phyloP scores from a whole-genome alignment of 2,329 filamentous ascomycete genomes.

The Colletotrichum sp. region DNA sequence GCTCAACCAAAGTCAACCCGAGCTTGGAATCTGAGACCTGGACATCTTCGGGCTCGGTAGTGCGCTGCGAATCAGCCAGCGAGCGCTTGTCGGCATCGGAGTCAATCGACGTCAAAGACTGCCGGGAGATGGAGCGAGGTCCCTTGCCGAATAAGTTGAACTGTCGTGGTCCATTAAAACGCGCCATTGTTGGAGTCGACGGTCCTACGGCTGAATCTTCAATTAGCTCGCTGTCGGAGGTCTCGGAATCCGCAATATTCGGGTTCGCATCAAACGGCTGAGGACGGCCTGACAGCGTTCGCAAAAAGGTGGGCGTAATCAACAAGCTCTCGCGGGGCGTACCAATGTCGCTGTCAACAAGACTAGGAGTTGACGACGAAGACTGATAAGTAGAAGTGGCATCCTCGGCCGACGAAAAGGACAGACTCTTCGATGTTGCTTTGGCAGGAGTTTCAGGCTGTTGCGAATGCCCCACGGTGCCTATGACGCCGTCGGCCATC shows the following conservation, averaged over 20 bases:
- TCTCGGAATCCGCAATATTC: slow-evolving; percentile 11
- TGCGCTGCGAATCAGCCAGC: neutral
- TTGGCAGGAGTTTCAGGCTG: slow-evolving; percentile 18
- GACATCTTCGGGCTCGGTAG: neutral
- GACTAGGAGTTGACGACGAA: slow-evolving; percentile 26
- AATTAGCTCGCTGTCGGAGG: slow-evolving; percentile 15
- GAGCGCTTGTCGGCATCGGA: slow-evolving; percentile 2
- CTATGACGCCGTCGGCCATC: neutral
- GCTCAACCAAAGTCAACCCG: neutral
- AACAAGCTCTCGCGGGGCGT: slow-evolving; percentile 25
- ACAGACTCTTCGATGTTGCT: neutral
- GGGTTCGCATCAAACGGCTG: slow-evolving; percentile 13
- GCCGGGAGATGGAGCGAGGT: slow-evolving; percentile 12
- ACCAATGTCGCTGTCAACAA: slow-evolving; percentile 21
- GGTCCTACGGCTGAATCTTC: slow-evolving; percentile 4
- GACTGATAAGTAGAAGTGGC: slow-evolving; percentile 15
- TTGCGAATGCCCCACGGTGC: slow-evolving; percentile 6
- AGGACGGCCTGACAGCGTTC: slow-evolving; percentile 12
- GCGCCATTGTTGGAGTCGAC: slow-evolving; percentile 16
- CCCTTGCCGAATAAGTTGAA: slow-evolving; percentile 15
- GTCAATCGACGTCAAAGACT: slow-evolving; percentile 4
- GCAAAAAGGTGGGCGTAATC: slow-evolving; percentile 23
- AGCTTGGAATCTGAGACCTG: neutral
- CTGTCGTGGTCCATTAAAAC: slow-evolving; percentile 13
- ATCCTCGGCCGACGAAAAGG: slow-evolving; percentile 16